A percentile compares a stretch with the other conserved stretches of the same genome.
phyloP scores from a whole-genome alignment of 768 basidiomycete genomes.

The Clitopilus passeckerianus region DNA sequence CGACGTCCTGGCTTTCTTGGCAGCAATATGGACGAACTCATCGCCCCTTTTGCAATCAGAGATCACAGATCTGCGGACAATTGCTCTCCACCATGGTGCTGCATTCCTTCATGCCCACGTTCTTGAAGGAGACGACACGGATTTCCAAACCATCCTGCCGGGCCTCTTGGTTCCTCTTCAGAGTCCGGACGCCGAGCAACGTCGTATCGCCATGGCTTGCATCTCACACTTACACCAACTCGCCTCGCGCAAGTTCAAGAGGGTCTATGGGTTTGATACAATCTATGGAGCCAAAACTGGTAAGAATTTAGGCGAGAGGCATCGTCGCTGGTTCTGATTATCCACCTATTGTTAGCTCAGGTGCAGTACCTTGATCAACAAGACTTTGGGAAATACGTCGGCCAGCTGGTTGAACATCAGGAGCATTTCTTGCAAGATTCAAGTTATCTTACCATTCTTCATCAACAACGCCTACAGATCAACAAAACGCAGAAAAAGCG shows the following conservation, averaged over 20 bases:
- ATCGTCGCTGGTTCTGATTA: neutral
- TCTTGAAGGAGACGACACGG: constrained; percentile 44
- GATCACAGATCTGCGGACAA: constrained; percentile 31
- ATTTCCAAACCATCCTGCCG: constrained; percentile 80
- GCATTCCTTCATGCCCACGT: constrained; percentile 80
- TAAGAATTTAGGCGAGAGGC: constrained; percentile 23
- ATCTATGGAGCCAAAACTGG: constrained; percentile 64
- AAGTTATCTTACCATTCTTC: constrained; percentile 52
- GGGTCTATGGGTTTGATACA: constrained; percentile 68
- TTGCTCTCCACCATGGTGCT: constrained; percentile 68
- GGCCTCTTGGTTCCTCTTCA: constrained; percentile 61
- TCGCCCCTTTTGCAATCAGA: neutral
- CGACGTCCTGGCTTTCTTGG: constrained; percentile 75
- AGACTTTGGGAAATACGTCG: constrained; percentile 57
- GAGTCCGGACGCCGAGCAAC: constrained; percentile 32
- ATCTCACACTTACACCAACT: constrained; percentile 41
- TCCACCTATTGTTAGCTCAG: constrained; percentile 20
- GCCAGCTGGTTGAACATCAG: constrained; percentile 39
- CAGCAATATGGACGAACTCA: constrained; percentile 54
- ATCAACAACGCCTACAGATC: constrained; percentile 48
- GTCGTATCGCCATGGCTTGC: constrained; percentile 52
- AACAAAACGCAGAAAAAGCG: constrained; percentile 52
- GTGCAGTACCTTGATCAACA: constrained; percentile 69
- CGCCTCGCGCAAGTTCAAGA: constrained; percentile 36
- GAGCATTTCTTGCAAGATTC: constrained; percentile 60